Base-by-base conservation (phyloP, 495 filamentous ascomycete genomes). In the Penicillium goetzii region DNA sequence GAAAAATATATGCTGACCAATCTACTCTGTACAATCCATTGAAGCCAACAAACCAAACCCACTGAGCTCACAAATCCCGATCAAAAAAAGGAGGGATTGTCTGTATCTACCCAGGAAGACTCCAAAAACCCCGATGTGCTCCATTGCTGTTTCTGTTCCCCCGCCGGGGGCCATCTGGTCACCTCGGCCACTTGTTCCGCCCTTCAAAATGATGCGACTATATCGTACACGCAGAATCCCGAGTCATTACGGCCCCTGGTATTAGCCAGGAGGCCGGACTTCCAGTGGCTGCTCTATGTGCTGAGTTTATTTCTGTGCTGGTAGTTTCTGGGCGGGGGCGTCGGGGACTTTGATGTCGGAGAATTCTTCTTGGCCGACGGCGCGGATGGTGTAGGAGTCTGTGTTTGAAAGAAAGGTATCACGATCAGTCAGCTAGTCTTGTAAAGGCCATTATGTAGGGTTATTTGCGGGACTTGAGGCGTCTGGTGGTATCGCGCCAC, bases 321-420 rank as follows among this genome's bases (percentile, higher is more conserved):
- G 50, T 5, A 53, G 32, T 60, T 70, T 68, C 36, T 81, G 72
- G 66, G 83, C 76, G 50, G 90, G 89, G 8, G 84, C 80, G 70
- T 90, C 89, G 53, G 94, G 93, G 47, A 96, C 87, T 69, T 86
- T 86, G 59, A 99, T 93, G 73, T 99, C 95, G 68, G 94, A 92
- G 84, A 99, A 99, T 63, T 99, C 92, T 75, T 99, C 95, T 78
- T 98, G 96, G 38, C 92, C 89, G 71, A 99, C 88, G 26, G 90
- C 92, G 56, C 80, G 83, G 72, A 99, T 90, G 10, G 95, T 98
- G 77, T 90, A 98, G 56, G 86, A 78, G 73, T 97, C 95, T 99
- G 62, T 56, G 55, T n/a, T 30, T 26, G 17, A 6, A 9, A 28
- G 19, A 26, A 30, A 49, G n/a, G 8, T 9, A 19, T 34, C 21